These are phyloP conservation scores for Akanthomyces muscarius DNA, from an alignment of 2,329 filamentous ascomycete species.

Conservation along the genomic window DNA sequence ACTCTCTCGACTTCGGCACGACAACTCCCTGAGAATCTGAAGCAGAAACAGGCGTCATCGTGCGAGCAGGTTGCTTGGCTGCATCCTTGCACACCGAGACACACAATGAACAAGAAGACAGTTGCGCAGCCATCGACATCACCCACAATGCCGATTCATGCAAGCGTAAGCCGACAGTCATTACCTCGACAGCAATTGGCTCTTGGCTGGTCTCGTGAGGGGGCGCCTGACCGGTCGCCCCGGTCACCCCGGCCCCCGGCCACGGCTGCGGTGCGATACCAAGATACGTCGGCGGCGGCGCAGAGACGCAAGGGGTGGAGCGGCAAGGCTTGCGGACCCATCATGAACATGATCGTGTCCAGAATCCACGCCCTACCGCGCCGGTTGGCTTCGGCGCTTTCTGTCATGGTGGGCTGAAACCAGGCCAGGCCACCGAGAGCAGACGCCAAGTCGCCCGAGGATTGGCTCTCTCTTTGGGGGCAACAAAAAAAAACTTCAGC, in stretches of 20 bases:
- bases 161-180: conserved; percentile 7
- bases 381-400: conserved; percentile 10
- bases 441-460: conserved; percentile 3
- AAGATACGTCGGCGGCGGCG: conserved; percentile 9
- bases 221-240: conserved; percentile 5
- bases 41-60: no score
- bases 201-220: conserved; percentile 2
- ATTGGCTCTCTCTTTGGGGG: conserved; percentile 2
- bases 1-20: neutral
- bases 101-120: neutral
- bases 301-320: neutral
- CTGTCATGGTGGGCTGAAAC: conserved; percentile 1
- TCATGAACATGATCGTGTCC: conserved; percentile 11
- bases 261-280: neutral
- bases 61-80: neutral
- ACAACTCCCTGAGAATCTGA: neutral
- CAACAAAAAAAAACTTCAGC: conserved; percentile 2
- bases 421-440: neutral
- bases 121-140: neutral
- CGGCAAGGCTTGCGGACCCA: conserved; percentile 8
- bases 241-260: conserved; percentile 3
- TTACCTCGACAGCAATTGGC: conserved; percentile 6
- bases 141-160: neutral
- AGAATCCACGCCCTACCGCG: conserved; percentile 9
- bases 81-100: neutral